Conservation (phyloP, 768 basidiomycete genomes). For the Asterophora lycoperdoides region DNA sequence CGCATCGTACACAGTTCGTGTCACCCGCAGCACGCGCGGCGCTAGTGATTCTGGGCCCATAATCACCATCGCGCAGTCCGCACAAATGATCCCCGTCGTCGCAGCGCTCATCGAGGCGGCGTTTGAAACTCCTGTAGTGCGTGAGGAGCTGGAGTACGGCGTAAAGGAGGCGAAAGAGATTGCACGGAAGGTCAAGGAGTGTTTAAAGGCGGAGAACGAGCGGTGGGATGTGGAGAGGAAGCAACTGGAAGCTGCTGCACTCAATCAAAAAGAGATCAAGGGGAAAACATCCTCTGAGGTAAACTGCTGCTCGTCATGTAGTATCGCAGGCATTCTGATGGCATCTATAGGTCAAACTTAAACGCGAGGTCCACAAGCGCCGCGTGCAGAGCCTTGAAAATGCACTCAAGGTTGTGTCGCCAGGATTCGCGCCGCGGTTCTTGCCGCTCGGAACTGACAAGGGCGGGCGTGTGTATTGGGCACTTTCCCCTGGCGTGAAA, state of each 20-base stretch:
- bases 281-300: slow-evolving; percentile 10
- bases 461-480: slow-evolving; percentile 67
- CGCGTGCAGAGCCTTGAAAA: slow-evolving; percentile 49
- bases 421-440: slow-evolving; percentile 50
- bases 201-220: slow-evolving; percentile 51
- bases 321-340: background rate
- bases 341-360: slow-evolving; percentile 37
- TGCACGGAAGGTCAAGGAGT: slow-evolving; percentile 47
- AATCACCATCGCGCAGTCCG: slow-evolving; percentile 35
- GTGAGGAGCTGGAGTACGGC: slow-evolving; percentile 60
- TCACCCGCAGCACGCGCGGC: slow-evolving; percentile 31
- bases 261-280: slow-evolving; percentile 12
- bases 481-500: slow-evolving; percentile 51
- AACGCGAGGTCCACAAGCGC: slow-evolving; percentile 45
- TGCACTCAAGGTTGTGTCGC: slow-evolving; percentile 45
- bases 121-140: slow-evolving; percentile 42
- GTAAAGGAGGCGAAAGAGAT: slow-evolving; percentile 51
- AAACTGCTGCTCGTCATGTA: background rate
- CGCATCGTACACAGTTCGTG: slow-evolving; percentile 39
- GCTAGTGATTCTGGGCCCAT: slow-evolving; percentile 6
- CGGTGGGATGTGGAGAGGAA: slow-evolving; percentile 48
- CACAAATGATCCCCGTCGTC: slow-evolving; percentile 67
- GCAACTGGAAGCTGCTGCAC: slow-evolving; percentile 23
- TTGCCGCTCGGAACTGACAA: slow-evolving; percentile 61
- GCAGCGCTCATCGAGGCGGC: slow-evolving; percentile 52